Evolutionary conservation across 257 asterid genomes (phyloP).

Genomic region (Nicotiana tabacum): DNA sequence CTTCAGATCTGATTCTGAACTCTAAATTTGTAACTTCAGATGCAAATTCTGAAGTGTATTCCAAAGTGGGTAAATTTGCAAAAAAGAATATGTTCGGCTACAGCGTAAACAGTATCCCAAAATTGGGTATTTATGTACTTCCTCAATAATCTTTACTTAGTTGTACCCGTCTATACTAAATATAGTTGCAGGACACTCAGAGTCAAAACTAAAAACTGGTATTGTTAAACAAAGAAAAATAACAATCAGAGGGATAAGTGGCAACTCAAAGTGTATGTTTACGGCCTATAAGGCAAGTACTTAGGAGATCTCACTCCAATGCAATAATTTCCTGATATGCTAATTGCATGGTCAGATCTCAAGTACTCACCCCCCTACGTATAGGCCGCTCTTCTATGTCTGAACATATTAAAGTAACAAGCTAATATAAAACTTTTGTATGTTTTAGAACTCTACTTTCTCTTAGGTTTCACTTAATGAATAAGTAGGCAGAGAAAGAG

Average conservation of each 20-base stretch:
- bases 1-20: too few relatives aligned
- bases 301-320: conserved; percentile 59
- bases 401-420: not conserved
- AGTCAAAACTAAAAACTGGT: not conserved
- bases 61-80: too few relatives aligned
- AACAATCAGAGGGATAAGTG: not conserved
- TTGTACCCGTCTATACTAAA: not conserved
- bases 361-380: conserved; percentile 53
- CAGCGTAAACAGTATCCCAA: too few relatives aligned
- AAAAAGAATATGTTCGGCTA: too few relatives aligned
- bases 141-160: not conserved
- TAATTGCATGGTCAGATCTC: conserved; percentile 53
- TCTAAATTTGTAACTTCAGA: too few relatives aligned
- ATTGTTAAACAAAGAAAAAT: not conserved
- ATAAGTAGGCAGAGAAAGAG: conserved; percentile 49
- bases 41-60: too few relatives aligned
- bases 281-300: conserved; percentile 40
- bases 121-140: too few relatives aligned
- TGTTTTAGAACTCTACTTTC: not conserved
- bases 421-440: not conserved
- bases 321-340: conserved; percentile 23
- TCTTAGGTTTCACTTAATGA: conserved; percentile 19
- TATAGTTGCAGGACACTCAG: not conserved
- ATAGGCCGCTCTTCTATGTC: not conserved
- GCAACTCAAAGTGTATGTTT: not conserved